phyloP scores from a whole-genome alignment of 148 eudicot species.

The Drosera capensis region DNA sequence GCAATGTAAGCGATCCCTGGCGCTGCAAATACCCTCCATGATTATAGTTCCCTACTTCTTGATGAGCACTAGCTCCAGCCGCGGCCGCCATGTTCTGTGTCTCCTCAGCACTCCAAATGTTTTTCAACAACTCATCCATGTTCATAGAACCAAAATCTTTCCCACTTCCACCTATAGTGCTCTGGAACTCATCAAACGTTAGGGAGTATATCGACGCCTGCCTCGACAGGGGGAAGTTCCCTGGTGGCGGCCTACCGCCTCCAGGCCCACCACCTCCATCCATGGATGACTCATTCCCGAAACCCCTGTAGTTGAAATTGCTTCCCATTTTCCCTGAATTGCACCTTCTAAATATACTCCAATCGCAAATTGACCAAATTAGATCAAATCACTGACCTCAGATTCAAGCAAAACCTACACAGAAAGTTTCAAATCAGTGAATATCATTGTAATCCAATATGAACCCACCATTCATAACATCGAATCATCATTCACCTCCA shows the following conservation, averaged over 20 bases:
- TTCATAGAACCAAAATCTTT: conserved; percentile 98
- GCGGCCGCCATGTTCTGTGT: conserved; percentile 34
- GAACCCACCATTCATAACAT: too few relatives aligned
- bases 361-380: conserved; percentile 2
- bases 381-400: neutral
- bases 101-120: conserved; percentile 85
- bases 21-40: conserved; percentile 42
- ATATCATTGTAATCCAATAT: neutral
- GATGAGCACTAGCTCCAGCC: conserved; percentile 4
- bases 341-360: neutral
- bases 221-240: conserved; percentile 32
- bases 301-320: conserved; percentile 46
- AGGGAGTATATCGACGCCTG: conserved; percentile 65
- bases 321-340: conserved; percentile 27
- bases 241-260: conserved; percentile 32
- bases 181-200: conserved; percentile 88
- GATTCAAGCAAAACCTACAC: conserved; percentile 1
- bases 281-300: conserved; percentile 40
- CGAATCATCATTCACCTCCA: neutral
- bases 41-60: neutral
- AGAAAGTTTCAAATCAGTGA: neutral
- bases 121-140: conserved; percentile 87
- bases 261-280: conserved; percentile 26
- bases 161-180: conserved; percentile 45
- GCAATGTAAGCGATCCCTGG: conserved; percentile 62